These are phyloP conservation scores for Backusella psychrophila DNA, from an alignment of 192 early-diverging fungal genomes.

Conservation along the genomic window DNA sequence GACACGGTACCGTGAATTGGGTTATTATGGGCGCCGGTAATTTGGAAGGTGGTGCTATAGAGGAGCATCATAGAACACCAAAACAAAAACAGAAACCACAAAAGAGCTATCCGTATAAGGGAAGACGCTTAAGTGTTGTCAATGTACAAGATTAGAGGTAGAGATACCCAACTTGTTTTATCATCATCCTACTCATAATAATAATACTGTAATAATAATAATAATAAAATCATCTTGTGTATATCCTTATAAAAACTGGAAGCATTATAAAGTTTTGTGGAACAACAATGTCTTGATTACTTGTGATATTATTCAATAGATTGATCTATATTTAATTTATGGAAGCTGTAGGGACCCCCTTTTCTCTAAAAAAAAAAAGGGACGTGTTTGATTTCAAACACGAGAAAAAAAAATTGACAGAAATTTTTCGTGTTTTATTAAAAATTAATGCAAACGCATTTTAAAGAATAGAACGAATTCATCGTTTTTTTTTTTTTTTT, in stretches of 20 bases:
- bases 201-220: not conserved
- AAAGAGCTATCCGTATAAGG: not conserved
- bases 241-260: not conserved
- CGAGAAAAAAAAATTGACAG: not conserved
- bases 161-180: not conserved
- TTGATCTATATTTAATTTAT: not conserved
- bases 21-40: slow-evolving; percentile 36
- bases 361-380: not conserved
- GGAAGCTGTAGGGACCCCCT: not conserved
- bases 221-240: not conserved
- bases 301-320: not conserved
- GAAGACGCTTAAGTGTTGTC: not conserved
- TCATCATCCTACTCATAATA: not conserved
- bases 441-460: not conserved
- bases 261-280: not conserved
- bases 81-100: not conserved
- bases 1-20: slow-evolving; percentile 46
- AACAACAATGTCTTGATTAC: not conserved
- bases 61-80: not conserved
- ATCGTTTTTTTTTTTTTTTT: no score
- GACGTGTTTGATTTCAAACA: not conserved
- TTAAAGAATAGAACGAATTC: not conserved
- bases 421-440: no score
- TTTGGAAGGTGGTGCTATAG: slow-evolving; percentile 11
- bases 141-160: not conserved